Conservation (phyloP, 2,329 filamentous ascomycete species). For the Diplodia intermedia region DNA sequence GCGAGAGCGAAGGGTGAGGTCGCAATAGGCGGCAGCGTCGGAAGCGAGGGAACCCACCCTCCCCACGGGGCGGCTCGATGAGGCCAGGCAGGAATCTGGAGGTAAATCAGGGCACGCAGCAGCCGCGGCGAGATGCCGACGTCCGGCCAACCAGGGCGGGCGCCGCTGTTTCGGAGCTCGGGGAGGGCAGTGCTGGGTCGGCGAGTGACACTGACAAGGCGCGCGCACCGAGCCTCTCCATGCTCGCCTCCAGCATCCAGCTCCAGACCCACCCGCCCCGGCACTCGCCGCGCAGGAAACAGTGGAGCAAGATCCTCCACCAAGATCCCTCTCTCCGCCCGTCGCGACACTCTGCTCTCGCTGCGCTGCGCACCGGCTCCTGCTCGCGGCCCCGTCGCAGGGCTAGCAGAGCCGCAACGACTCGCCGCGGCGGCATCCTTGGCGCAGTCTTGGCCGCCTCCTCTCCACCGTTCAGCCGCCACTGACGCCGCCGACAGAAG, state of each 20-base stretch:
- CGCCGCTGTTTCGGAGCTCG: constrained; percentile 10
- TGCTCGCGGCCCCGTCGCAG: not conserved
- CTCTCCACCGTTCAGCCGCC: not conserved
- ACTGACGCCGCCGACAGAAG: not conserved
- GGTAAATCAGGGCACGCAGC: not conserved
- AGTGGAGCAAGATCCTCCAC: constrained; percentile 14
- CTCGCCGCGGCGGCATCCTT: not conserved
- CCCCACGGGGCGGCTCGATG: constrained; percentile 3
- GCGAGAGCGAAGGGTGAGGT: not conserved
- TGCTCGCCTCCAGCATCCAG: constrained; percentile 19
- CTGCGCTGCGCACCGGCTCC: not conserved
- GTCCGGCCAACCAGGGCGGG: constrained; percentile 12
- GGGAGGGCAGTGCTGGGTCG: not conserved
- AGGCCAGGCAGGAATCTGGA: not conserved
- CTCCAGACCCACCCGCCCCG: constrained; percentile 19
- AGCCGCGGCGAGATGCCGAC: constrained; percentile 3
- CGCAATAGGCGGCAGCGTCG: constrained; percentile 15
- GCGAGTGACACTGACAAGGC: not conserved
- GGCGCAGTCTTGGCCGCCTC: not conserved
- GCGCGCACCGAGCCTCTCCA: not conserved
- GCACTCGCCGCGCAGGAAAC: constrained; percentile 15
- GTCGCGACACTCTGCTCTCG: not conserved
- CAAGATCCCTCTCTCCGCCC: constrained; percentile 9
- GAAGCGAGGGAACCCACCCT: constrained; percentile 16
- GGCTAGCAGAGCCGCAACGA: constrained; percentile 14